These are phyloP conservation scores for Phialophora expanda DNA, from an alignment of 2,329 filamentous ascomycete genomes.

Conservation along the genomic window DNA sequence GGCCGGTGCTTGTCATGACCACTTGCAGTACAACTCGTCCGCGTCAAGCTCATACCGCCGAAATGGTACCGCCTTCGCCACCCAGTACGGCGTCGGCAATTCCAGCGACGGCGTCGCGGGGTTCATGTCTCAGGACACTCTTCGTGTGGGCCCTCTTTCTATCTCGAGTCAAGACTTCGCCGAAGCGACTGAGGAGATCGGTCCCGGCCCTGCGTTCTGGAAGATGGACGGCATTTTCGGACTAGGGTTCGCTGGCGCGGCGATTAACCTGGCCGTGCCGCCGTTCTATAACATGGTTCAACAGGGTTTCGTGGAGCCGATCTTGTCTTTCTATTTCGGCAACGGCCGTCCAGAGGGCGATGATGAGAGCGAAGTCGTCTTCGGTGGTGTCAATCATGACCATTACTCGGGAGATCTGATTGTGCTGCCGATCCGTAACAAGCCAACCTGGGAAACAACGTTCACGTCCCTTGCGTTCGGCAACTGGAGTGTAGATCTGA, in stretches of 20 bases:
- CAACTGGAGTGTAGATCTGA: not conserved
- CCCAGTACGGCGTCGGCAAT: not conserved
- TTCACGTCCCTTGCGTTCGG: not conserved
- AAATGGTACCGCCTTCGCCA: not conserved
- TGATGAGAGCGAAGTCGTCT: not conserved
- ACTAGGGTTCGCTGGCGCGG: not conserved
- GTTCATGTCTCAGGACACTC: constrained; percentile 1
- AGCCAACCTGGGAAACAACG: not conserved
- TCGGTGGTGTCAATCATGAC: not conserved
- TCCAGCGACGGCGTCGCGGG: no score
- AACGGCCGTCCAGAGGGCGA: not conserved
- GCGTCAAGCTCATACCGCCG: not conserved
- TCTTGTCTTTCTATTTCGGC: not conserved
- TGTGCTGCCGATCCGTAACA: not conserved
- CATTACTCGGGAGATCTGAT: not conserved
- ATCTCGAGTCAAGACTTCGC: not conserved
- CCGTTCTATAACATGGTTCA: constrained; percentile 2
- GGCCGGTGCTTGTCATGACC: not conserved
- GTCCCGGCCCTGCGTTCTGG: not conserved
- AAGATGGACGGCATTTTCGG: not conserved
- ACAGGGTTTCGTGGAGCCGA: not conserved
- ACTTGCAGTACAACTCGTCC: not conserved
- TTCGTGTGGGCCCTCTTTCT: not conserved
- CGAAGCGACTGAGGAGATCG: not conserved
- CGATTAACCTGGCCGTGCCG: not conserved